Conservation (phyloP, 768 basidiomycete genomes). For the Mycena albidolilacea region DNA sequence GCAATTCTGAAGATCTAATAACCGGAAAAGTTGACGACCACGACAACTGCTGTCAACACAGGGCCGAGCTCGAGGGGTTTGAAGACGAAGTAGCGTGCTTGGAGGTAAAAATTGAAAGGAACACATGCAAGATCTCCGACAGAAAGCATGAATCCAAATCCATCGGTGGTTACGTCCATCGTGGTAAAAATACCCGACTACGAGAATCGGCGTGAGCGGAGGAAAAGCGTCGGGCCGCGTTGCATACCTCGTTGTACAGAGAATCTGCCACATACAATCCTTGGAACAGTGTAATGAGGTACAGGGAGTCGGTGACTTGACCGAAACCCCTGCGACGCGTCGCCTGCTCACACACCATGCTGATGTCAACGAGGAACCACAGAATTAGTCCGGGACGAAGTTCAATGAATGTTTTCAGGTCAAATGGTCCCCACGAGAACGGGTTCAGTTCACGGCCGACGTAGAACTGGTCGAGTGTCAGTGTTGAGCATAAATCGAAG, state of each 20-base stretch:
- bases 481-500: slow-evolving; percentile 4
- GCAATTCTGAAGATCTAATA: slow-evolving; percentile 93
- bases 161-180: slow-evolving; percentile 98
- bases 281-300: slow-evolving; percentile 90
- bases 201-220: slow-evolving; percentile 1
- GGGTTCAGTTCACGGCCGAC: slow-evolving; percentile 98
- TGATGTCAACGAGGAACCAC: slow-evolving; percentile 92
- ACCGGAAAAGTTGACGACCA: slow-evolving; percentile 78
- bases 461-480: slow-evolving; percentile 72
- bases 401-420: slow-evolving; percentile 83
- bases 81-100: slow-evolving; percentile 96
- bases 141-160: slow-evolving; percentile 98
- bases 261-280: slow-evolving; percentile 88
- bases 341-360: slow-evolving; percentile 93
- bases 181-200: slow-evolving; percentile 92
- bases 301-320: slow-evolving; percentile 90
- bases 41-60: slow-evolving; percentile 67
- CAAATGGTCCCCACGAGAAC: slow-evolving; percentile 72
- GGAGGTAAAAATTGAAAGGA: slow-evolving; percentile 93
- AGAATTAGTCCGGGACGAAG: slow-evolving; percentile 92
- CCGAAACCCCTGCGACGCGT: slow-evolving; percentile 78
- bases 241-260: slow-evolving; percentile 88
- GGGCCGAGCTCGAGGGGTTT: slow-evolving; percentile 84
- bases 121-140: slow-evolving; percentile 95
- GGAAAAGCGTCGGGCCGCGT: slow-evolving; percentile 26